Evolutionary conservation across 2,329 filamentous ascomycete species (phyloP).

Genomic region (Fusarium piperis): DNA sequence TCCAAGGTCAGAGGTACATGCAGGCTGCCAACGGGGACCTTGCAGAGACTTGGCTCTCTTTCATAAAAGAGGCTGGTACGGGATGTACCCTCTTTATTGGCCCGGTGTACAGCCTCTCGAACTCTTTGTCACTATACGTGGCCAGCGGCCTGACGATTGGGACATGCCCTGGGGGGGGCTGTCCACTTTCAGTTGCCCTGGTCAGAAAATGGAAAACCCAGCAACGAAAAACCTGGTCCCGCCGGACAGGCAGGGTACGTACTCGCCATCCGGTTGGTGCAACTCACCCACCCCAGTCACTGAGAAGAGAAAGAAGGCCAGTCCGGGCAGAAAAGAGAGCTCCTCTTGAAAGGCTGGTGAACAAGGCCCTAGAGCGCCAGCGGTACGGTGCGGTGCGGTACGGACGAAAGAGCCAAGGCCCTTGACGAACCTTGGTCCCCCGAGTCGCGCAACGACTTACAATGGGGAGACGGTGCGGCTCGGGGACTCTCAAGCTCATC

Average conservation of each 20-base stretch:
- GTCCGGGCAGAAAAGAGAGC: neutral
- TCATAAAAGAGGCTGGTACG: constrained; percentile 4
- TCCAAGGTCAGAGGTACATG: constrained; percentile 20
- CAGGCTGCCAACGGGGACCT: constrained; percentile 11
- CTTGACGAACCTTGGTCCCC: constrained; percentile 24
- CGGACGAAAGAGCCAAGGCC: constrained; percentile 17
- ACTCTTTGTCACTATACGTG: constrained; percentile 15
- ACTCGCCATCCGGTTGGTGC: constrained; percentile 32
- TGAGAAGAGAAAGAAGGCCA: constrained; percentile 8
- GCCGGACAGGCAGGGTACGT: constrained; percentile 34
- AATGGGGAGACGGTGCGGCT: neutral
- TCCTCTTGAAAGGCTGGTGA: neutral
- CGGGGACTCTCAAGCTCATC: neutral
- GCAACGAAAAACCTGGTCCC: neutral
- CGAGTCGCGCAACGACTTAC: constrained; percentile 10
- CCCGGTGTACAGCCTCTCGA: neutral
- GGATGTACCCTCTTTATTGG: neutral
- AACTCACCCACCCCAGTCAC: constrained; percentile 13
- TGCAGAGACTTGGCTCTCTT: constrained; percentile 4
- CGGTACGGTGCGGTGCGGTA: neutral
- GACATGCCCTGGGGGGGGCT: constrained; percentile 4
- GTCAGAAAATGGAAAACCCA: constrained; percentile 34
- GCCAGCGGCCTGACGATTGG: neutral
- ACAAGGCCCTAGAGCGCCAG: neutral
- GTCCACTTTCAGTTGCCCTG: constrained; percentile 26